phyloP scores from a whole-genome alignment of 495 filamentous ascomycete genomes.

The Xylaria curta region DNA sequence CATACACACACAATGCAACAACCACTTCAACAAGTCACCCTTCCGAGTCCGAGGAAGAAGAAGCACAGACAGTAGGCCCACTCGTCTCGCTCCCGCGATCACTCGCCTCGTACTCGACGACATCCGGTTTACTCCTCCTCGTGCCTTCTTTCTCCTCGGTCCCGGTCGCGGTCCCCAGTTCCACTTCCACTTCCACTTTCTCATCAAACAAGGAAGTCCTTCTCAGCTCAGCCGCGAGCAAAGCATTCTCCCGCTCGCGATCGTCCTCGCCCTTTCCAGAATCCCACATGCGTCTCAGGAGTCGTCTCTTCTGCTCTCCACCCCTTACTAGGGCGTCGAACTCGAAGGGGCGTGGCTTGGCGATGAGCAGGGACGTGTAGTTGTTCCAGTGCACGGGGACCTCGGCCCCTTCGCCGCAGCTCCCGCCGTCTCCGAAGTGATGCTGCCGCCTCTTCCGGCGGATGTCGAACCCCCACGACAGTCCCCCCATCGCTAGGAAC shows the following conservation, averaged over 20 bases:
- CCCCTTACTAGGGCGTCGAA: conserved; percentile 52
- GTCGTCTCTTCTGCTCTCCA: conserved; percentile 36
- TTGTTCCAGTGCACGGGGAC: conserved; percentile 56
- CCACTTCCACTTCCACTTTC: conserved; percentile 29
- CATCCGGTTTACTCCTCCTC: background rate
- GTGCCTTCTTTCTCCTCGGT: conserved; percentile 15
- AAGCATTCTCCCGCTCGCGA: background rate
- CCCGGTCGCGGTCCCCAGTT: no score
- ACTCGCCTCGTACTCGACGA: background rate
- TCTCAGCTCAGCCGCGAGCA: background rate
- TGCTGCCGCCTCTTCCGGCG: conserved; percentile 45
- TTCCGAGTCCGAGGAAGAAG: conserved; percentile 12
- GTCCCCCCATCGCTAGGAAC: conserved; percentile 61
- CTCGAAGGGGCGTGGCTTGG: conserved; percentile 55
- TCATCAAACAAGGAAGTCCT: background rate
- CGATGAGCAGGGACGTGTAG: conserved; percentile 60
- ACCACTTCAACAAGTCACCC: background rate
- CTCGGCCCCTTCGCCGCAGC: conserved; percentile 44
- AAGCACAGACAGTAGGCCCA: background rate
- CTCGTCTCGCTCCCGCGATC: conserved; percentile 26
- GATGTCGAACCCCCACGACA: conserved; percentile 65
- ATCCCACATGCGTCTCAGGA: conserved; percentile 46
- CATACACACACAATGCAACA: background rate
- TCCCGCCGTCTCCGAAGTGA: background rate
- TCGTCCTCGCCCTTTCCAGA: conserved; percentile 37